Evolutionary conservation across 2,329 filamentous ascomycete species (phyloP), one percentile per base, ranked within the genome.

Genomic region (Pseudogymnoascus sp.): DNA sequence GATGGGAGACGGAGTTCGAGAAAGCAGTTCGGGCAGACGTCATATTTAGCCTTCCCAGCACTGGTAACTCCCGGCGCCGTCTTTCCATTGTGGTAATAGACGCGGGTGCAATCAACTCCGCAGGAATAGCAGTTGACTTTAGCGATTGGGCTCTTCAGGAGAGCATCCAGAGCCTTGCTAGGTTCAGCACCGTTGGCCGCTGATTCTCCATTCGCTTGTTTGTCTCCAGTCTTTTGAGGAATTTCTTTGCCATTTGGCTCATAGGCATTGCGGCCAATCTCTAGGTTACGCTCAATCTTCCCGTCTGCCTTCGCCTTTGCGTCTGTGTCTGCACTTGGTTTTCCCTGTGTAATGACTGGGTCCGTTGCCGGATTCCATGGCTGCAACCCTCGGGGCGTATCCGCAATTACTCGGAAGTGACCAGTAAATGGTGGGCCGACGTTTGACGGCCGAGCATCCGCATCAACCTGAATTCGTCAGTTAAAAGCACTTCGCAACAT

Each of bases 391-490:
- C 95, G 87, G 62, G 95, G 95, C 0, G 95, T 99, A 74, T 99
- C 95, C 72, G 92, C 95, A 64, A 93, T 93, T 66, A 97, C 88
- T 75, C 91, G 89, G 83, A 99, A 99, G 75, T 99, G 95, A 40
- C 95, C 95, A 3, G 95, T 99, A 72, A 97, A 97, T 6, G 95
- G 95, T 2, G 95, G 93, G 0, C 93, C 93, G 69, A 97, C 93
- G 74, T 93, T 95, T 1, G 95, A 97, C 9, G 95, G 95, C 64
- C 95, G 86, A 69, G 95, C 93, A 74, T 97, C 93, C 31, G 93
- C 91, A 77, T 99, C 95, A 72, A 99, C 93, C 93, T 97, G 67
- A 61, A 36, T 65, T n/a, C 71, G 68, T 77, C 71, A 76, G 70
- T 66, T 67, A 31, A 17, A 38, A 59, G 17, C 33, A 60, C 19